Evolutionary conservation across 371 early-diverging fungal genomes (phyloP).

Genomic region (Zychaea mexicana): DNA sequence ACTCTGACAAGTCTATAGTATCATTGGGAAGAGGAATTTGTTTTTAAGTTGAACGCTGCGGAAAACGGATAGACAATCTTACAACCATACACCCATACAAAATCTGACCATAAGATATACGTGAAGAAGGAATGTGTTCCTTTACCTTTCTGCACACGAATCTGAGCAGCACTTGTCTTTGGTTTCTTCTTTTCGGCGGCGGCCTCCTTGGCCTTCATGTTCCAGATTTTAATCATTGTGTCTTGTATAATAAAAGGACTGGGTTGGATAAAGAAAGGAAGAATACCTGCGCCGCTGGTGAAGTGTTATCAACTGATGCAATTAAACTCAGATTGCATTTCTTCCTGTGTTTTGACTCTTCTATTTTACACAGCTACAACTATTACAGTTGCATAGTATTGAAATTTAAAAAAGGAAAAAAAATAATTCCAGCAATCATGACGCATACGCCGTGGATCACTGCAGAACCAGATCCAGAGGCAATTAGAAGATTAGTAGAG

Average conservation of each 20-base stretch:
- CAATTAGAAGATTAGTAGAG: too few species aligned
- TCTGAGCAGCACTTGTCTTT: slow-evolving; percentile 86
- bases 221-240: slow-evolving; percentile 87
- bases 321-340: too few species aligned
- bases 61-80: too few species aligned
- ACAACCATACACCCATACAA: too few species aligned
- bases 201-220: slow-evolving; percentile 80
- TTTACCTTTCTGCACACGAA: slow-evolving; percentile 91
- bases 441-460: too few species aligned
- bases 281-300: neutral
- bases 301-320: neutral
- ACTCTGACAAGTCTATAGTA: slow-evolving; percentile 74
- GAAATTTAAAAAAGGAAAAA: too few species aligned
- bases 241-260: neutral
- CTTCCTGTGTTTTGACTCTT: too few species aligned
- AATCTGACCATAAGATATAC: neutral
- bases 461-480: too few species aligned
- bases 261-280: neutral
- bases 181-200: slow-evolving; percentile 79
- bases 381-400: too few species aligned
- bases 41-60: neutral
- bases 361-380: too few species aligned
- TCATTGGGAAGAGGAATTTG: neutral
- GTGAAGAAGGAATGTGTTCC: neutral
- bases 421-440: too few species aligned